Evolutionary conservation across 2,329 filamentous ascomycete species (phyloP).

Genomic region (Claviceps paspali): DNA sequence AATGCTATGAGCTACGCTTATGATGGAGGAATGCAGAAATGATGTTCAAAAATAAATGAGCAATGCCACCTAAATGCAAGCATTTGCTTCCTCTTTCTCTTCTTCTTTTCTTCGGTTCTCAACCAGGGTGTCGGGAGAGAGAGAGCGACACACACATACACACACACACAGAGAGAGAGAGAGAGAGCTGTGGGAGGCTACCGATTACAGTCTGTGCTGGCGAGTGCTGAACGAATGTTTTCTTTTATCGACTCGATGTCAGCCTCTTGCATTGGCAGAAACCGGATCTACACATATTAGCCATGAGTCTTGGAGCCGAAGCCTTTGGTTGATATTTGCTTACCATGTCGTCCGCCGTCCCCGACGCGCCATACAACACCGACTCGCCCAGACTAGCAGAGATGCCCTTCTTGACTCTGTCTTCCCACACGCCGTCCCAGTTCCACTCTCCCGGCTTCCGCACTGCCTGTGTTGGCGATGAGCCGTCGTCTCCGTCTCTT

Average conservation of each 20-base stretch:
- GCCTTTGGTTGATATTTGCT: too few species aligned
- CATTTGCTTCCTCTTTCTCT: too few species aligned
- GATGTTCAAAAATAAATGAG: too few species aligned
- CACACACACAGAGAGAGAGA: too few species aligned
- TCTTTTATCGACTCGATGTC: slow-evolving; percentile 43
- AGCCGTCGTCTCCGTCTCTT: background rate
- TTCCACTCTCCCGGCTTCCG: slow-evolving; percentile 69
- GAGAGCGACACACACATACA: too few species aligned
- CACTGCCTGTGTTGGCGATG: slow-evolving; percentile 4
- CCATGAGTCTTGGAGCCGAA: background rate
- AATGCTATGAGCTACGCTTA: slow-evolving; percentile 1
- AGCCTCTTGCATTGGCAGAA: slow-evolving; percentile 45
- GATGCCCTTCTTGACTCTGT: slow-evolving; percentile 67
- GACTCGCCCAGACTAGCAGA: slow-evolving; percentile 63
- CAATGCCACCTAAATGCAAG: too few species aligned
- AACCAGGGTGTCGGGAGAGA: too few species aligned
- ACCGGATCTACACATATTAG: slow-evolving; percentile 39
- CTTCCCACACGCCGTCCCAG: slow-evolving; percentile 95
- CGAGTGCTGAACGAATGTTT: slow-evolving; percentile 38
- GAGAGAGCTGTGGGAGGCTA: background rate
- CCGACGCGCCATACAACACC: slow-evolving; percentile 55
- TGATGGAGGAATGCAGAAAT: background rate
- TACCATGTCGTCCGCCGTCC: slow-evolving; percentile 57
- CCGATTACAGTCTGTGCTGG: slow-evolving; percentile 12
- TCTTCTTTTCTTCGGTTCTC: too few species aligned